These are phyloP conservation scores for Dactylellina parvicollis DNA, from an alignment of 2,329 filamentous ascomycete species.

Conservation along the genomic window DNA sequence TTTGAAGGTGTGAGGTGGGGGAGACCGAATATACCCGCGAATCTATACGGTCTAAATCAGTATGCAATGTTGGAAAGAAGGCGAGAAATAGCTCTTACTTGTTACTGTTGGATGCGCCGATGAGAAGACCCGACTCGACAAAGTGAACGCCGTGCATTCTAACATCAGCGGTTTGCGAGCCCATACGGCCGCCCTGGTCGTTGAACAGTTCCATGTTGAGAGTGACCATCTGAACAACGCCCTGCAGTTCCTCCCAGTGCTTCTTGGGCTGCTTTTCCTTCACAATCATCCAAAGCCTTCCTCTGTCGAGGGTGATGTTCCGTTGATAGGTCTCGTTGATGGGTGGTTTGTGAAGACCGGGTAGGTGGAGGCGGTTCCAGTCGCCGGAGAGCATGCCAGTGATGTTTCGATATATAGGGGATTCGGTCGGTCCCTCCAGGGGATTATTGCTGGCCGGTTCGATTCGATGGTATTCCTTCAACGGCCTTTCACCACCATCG, in stretches of 20 bases:
- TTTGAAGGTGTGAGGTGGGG: conserved; percentile 79
- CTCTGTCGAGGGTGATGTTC: conserved; percentile 56
- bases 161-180: conserved; percentile 67
- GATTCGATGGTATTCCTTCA: conserved; percentile 5
- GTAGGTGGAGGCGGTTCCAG: conserved; percentile 39
- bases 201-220: conserved; percentile 57
- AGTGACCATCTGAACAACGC: conserved; percentile 55
- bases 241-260: conserved; percentile 36
- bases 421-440: conserved; percentile 16
- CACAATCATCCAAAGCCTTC: conserved; percentile 56
- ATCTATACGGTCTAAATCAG: conserved; percentile 58
- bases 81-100: conserved; percentile 67
- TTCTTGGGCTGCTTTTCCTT: conserved; percentile 54
- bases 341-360: conserved; percentile 20
- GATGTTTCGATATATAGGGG: conserved; percentile 44
- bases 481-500: not conserved
- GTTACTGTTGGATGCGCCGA: conserved; percentile 89
- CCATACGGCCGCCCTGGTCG: conserved; percentile 40
- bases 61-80: not conserved
- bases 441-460: conserved; percentile 22
- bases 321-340: conserved; percentile 56
- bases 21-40: conserved; percentile 87
- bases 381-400: conserved; percentile 51
- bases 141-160: conserved; percentile 86
- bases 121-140: conserved; percentile 77